Conservation (phyloP, 1,284 basidiomycete genomes). For the Microstroma glucosiphilum region DNA sequence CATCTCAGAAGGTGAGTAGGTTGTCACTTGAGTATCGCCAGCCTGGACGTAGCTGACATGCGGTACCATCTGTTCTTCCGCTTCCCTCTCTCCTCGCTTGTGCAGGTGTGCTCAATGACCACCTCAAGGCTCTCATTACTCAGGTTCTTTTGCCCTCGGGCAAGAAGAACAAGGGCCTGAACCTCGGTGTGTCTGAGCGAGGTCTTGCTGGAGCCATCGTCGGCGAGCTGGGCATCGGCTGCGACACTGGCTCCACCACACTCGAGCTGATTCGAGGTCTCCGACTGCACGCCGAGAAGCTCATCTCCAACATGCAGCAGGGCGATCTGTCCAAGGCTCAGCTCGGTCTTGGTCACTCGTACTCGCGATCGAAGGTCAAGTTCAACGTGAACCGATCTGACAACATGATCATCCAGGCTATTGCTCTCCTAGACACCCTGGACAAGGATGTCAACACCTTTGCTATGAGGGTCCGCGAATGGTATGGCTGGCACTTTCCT, state of each 20-base stretch:
- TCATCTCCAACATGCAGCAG: conserved; percentile 69
- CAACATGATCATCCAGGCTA: conserved; percentile 99
- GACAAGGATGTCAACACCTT: conserved; percentile 99
- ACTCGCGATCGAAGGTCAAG: conserved; percentile 87
- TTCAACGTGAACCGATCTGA: conserved; percentile 99
- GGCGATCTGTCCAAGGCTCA: conserved; percentile 80
- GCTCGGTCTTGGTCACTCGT: conserved; percentile 93
- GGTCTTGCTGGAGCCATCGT: conserved; percentile 76
- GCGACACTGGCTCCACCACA: conserved; percentile 79
- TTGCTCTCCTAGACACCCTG: conserved; percentile 93
- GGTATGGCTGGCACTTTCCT: conserved; percentile 99
- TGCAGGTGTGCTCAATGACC: conserved; percentile 75
- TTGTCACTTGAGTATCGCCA: neutral
- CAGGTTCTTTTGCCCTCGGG: conserved; percentile 74
- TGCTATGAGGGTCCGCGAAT: conserved; percentile 94
- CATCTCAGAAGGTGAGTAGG: conserved; percentile 74
- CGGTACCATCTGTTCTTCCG: conserved; percentile 2
- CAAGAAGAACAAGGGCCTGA: conserved; percentile 68
- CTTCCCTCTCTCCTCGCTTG: neutral
- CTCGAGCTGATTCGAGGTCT: conserved; percentile 89
- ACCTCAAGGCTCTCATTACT: conserved; percentile 79
- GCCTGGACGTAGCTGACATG: neutral
- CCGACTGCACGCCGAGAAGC: conserved; percentile 82
- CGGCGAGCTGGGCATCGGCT: conserved; percentile 68
- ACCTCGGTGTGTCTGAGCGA: conserved; percentile 77